Base-by-base conservation (phyloP, 2,329 filamentous ascomycete genomes). In the Exophiala calicioides region DNA sequence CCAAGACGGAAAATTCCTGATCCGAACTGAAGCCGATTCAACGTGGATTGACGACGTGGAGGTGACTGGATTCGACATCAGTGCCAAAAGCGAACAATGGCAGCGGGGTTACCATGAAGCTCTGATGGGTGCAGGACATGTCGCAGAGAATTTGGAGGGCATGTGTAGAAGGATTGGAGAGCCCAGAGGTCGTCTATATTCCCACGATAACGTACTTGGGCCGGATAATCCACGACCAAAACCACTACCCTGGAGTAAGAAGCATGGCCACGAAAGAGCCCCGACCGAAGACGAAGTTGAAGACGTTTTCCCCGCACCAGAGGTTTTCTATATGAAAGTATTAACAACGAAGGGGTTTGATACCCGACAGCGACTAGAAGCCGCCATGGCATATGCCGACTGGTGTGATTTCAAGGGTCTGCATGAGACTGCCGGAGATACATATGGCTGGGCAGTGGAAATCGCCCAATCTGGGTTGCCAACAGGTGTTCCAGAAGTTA, bases 61-160 rank as follows among this genome's bases (percentile, higher is more conserved):
- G 30, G 24, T 35, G 16, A 20, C 21, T 6, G 48, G 40, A 2
- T 46, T 56, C n/a, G 88, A 95, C 63, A 73, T 93, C 45, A 80
- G 80, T 1, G 76, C 69, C 5, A 95, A 90, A 72, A 85, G 82
- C 53, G 88, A 94, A 66, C 76, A 85, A 38, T 97, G 90, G 91
- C 76, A 85, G 59, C 77, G 88, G 44, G 90, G 89, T 1, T 97
- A 97, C 68, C 90, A 85, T 61, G 82, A 94, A 60, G 78, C 84
- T 3, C 70, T 96, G 35, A 88, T 96, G 81, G 77, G 85, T 8
- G 81, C 81, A 50, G 90, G 85, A 1, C 80, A 81, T 56, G 81
- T 84, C 0, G 83, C 89, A 3, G 90, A 96, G 68, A 81, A 90
- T 57, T 71, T 94, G 18, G 88, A 95, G 55, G 86, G 85, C 36